These are phyloP conservation scores for Solanum sparsipilum DNA, from an alignment of 257 asterid species.

Conservation along the genomic window DNA sequence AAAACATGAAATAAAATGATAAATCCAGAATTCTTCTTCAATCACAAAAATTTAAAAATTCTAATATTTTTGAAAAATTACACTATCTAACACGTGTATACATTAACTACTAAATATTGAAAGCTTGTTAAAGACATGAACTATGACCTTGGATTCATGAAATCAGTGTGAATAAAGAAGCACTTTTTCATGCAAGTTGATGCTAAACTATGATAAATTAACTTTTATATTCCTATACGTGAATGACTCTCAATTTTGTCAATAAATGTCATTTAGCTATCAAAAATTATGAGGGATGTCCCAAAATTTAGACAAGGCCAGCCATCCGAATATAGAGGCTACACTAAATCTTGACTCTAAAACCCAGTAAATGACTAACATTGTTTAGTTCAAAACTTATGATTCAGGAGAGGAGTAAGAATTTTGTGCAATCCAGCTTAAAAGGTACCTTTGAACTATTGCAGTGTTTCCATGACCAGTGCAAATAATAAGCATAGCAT, in stretches of 20 bases:
- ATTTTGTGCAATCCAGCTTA: not conserved
- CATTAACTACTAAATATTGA: not conserved
- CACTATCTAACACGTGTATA: not conserved
- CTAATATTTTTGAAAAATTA: not conserved
- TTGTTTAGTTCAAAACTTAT: not conserved
- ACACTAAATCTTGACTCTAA: not conserved
- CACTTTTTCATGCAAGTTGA: not conserved
- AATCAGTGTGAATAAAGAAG: not conserved
- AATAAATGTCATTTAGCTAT: not conserved
- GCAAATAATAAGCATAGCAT: slow-evolving; percentile 77
- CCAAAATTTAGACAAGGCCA: not conserved
- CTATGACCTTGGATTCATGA: not conserved
- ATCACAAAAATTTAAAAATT: not conserved
- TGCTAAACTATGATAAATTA: not conserved
- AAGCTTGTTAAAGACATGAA: not conserved
- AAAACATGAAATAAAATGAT: not conserved
- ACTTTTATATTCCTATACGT: not conserved
- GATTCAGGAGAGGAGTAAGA: not conserved
- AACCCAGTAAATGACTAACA: not conserved
- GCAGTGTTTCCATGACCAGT: slow-evolving; percentile 97
- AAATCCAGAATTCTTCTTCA: not conserved
- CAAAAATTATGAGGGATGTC: not conserved
- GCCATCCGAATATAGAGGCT: not conserved
- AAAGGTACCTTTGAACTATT: slow-evolving; percentile 56
- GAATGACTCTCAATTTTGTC: not conserved